Base-by-base conservation (phyloP, 495 filamentous ascomycete species). In the Cladorrhinum samala region DNA sequence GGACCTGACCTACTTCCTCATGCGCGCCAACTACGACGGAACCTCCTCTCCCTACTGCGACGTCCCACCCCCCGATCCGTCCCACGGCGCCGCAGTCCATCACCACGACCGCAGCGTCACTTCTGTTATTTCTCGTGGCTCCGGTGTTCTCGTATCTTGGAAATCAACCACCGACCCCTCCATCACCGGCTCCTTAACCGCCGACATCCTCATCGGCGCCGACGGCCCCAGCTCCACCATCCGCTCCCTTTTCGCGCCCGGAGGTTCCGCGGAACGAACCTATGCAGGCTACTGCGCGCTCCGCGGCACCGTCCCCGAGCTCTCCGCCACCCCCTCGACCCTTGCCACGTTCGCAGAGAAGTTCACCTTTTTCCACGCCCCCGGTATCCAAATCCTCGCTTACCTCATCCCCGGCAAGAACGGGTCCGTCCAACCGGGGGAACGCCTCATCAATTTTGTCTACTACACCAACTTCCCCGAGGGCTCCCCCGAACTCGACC, bases 241-340 rank as follows among this genome's bases (percentile, higher is more conserved):
- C 16, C 72, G 80, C 16, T 63, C 60, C 18, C 60, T 79, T 8
- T 63, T 82, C 8, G 54, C 70, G n/a, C 30, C 76, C 77, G 0
- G 55, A 64, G 6, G 67, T 77, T 3, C 49, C n/a, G 16, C 18
- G 2, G 41, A 76, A 52, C 62, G 79, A 9, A 76, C 59, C n/a
- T 82, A 82, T 58, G 75, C 74, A 0, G 81, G 79, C 8, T 82
- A 83, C 64, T 73, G 73, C 50, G 78, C 79, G 1, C 71, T 75
- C 41, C 68, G 80, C 24, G 80, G 80, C 13, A 82, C 78, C 0
- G 63, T 82, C 6, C 63, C 58, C 2, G 91, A 95, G 59, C 85
- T 88, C 69, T 79, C 81, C 55, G 84, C 83, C 17, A 89, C 93
- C 58, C 89, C 91, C 60, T 82, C 86, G 50, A 65, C 79, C 0